Evolutionary conservation across 2,329 filamentous ascomycete genomes (phyloP).

Genomic region (Emmonsia crescens): DNA sequence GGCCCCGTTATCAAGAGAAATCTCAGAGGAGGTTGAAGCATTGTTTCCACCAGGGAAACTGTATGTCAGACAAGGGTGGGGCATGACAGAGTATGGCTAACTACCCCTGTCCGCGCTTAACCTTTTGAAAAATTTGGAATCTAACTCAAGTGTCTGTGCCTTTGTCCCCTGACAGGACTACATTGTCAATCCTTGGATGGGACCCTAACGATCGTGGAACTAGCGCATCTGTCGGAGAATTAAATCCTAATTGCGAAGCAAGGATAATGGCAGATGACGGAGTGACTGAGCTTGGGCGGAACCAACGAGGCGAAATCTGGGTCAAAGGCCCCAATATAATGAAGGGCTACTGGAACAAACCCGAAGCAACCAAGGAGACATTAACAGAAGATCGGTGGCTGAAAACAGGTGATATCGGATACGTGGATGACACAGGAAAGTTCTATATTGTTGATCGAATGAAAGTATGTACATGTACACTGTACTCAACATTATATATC

Average conservation of each 20-base stretch:
- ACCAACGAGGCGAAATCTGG: constrained; percentile 60
- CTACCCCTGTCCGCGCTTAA: background rate
- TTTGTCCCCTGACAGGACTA: constrained; percentile 33
- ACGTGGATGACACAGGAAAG: constrained; percentile 44
- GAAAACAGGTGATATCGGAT: constrained; percentile 61
- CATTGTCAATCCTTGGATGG: constrained; percentile 59
- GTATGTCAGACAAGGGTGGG: constrained; percentile 64
- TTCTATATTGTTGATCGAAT: constrained; percentile 63
- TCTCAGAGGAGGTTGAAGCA: constrained; percentile 47
- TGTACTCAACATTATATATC: background rate
- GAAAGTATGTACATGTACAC: constrained; percentile 41
- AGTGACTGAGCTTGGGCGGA: constrained; percentile 40
- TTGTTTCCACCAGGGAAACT: constrained; percentile 42
- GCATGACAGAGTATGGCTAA: constrained; percentile 62
- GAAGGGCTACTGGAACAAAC: constrained; percentile 66
- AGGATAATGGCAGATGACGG: constrained; percentile 49
- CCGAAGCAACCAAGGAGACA: constrained; percentile 54
- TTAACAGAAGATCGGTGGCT: constrained; percentile 56
- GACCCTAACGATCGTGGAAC: constrained; percentile 40
- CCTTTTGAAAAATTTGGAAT: background rate
- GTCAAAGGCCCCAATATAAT: constrained; percentile 61
- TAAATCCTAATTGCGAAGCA: constrained; percentile 58
- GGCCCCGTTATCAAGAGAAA: constrained; percentile 53
- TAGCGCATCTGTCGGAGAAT: constrained; percentile 51
- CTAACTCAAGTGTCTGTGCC: background rate